Evolutionary conservation across 768 basidiomycete genomes (phyloP), one percentile per base, ranked within the genome.

Genomic region (Leccinum longicurvipes): DNA sequence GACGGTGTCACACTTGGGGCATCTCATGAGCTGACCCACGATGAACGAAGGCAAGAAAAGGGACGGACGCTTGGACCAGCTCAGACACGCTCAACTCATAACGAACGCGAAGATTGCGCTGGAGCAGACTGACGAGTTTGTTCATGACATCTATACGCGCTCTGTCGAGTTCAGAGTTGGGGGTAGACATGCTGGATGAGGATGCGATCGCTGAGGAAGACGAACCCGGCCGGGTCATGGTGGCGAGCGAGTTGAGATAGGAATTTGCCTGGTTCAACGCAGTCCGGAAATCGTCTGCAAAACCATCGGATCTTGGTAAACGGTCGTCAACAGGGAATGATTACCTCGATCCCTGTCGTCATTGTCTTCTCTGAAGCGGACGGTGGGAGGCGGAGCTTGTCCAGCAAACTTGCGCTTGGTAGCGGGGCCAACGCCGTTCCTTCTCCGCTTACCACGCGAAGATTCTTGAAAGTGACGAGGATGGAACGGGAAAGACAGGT

Each of bases 71-170:
- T 63, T 84, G 76, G n/a, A 92, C 73, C 19, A 94, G 72, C 41
- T 93, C 88, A 0, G 76, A 71, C 7, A 90, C 72, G 47, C 83
- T 80, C 23, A 94, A 63, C 63, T 93, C 88, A 63, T 87, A 91
- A 49, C 86, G 80, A 21, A 97, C 86, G 14, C 89, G 81, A 44
- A 89, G 67, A 62, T 86, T 86, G 23, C 84, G 79, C 61, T 85
- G 86, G 2, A 95, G 72, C 21, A 87, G 79, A 39, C 74, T 75
- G 24, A 85, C 84, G 4, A 95, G 70, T 59, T 79, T 81, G 5
- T 78, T 76, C 81, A 93, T 86, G 12, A 79, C 65, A 21, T 87
- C 85, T 23, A 87, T 77, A 49, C 85, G 74, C 47, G 81, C 73
- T n/a, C 74, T 76, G 62, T 84, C 84, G 11, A 73, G 55, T 36